Conservation (phyloP, 495 filamentous ascomycete species). For the Rostrohypoxylon terebratum region DNA sequence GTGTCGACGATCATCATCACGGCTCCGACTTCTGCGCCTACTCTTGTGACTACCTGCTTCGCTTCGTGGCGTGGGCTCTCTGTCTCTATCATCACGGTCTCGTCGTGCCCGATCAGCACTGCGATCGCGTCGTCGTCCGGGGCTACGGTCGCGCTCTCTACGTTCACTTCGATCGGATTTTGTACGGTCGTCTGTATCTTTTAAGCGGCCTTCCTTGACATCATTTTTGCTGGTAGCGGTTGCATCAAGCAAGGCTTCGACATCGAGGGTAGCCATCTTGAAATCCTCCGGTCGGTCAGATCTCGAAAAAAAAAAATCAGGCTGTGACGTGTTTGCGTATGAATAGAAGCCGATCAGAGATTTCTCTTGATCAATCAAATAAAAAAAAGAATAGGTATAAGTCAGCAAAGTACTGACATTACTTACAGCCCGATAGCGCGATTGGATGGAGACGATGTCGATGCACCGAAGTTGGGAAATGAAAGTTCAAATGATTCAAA, state of each 20-base stretch:
- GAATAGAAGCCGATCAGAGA: not conserved
- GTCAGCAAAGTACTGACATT: conserved; percentile 4
- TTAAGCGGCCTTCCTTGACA: conserved; percentile 58
- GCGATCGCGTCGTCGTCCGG: conserved; percentile 74
- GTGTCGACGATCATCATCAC: conserved; percentile 81
- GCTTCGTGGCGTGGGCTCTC: conserved; percentile 76
- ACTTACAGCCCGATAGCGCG: conserved; percentile 19
- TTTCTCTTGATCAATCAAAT: not conserved
- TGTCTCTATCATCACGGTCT: conserved; percentile 53
- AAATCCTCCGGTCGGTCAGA: conserved; percentile 35
- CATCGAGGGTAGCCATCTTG: conserved; percentile 89
- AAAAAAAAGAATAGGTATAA: not conserved
- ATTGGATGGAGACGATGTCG: conserved; percentile 21
- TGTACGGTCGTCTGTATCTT: conserved; percentile 45
- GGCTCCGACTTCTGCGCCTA: conserved; percentile 84
- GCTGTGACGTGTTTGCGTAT: conserved; percentile 8
- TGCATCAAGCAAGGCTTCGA: conserved; percentile 93
- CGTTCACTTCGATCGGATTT: conserved; percentile 50
- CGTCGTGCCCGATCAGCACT: conserved; percentile 63
- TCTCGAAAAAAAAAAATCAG: not conserved
- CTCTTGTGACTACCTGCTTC: conserved; percentile 88
- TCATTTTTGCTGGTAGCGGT: conserved; percentile 72
- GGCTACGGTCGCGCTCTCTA: conserved; percentile 61
- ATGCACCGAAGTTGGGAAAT: conserved; percentile 16
- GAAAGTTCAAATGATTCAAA: conserved; percentile 12